These are phyloP conservation scores for Fraxinus excelsior DNA, from an alignment of 257 asterid genomes.

Conservation along the genomic window DNA sequence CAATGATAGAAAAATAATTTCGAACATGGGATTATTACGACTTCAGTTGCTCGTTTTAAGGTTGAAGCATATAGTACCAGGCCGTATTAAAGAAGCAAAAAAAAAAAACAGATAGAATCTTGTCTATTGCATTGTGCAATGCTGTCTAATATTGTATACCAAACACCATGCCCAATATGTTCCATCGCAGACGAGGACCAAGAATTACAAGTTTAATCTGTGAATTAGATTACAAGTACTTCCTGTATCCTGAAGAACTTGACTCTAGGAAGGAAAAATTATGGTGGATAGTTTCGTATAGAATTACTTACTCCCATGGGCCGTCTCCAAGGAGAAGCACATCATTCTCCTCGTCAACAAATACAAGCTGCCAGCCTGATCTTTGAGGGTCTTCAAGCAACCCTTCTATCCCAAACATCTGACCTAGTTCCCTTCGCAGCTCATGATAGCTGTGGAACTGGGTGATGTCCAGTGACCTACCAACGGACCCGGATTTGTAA, in stretches of 20 bases:
- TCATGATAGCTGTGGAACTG: slow-evolving; percentile 94
- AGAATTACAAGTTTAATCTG: not conserved
- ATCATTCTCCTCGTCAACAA: slow-evolving; percentile 98
- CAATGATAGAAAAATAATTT: not conserved
- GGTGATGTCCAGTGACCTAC: slow-evolving; percentile 90
- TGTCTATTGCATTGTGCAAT: not conserved
- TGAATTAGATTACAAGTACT: not conserved
- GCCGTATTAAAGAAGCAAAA: too few species aligned
- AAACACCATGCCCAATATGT: not conserved
- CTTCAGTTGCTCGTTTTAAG: not conserved
- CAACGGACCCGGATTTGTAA: slow-evolving; percentile 77
- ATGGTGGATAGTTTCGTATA: not conserved
- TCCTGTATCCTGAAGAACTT: not conserved
- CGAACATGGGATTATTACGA: not conserved
- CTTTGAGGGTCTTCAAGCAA: slow-evolving; percentile 96
- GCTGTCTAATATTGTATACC: not conserved
- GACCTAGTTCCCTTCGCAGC: slow-evolving; percentile 87
- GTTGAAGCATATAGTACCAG: too few species aligned
- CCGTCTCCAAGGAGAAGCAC: slow-evolving; percentile 99
- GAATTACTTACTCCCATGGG: slow-evolving; percentile 89
- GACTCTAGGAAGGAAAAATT: not conserved
- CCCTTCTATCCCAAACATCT: slow-evolving; percentile 90
- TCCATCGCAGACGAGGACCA: not conserved
- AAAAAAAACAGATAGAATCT: not conserved
- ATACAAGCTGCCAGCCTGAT: slow-evolving; percentile 99